Conservation (phyloP, 345 rosid genomes). For the Arabidopsis thaliana region DNA sequence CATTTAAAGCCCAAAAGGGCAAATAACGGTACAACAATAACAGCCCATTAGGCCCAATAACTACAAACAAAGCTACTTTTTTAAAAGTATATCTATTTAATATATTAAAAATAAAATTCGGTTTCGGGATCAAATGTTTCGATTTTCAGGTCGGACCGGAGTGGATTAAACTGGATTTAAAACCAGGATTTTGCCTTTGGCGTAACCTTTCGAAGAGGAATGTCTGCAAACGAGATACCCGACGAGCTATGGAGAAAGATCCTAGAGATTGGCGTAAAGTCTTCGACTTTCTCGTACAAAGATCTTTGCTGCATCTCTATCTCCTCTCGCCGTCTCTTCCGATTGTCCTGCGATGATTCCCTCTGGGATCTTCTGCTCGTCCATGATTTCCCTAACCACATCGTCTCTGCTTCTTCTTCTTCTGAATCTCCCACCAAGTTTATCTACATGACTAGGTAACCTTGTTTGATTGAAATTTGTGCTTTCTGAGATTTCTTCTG, state of each 20-base stretch:
- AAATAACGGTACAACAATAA: no score
- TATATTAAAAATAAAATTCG: no score
- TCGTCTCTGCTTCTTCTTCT: slow-evolving; percentile 37
- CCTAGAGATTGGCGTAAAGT: slow-evolving; percentile 59
- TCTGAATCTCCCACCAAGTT: slow-evolving; percentile 48
- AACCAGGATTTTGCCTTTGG: no score
- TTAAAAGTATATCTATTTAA: no score
- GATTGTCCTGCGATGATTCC: slow-evolving; percentile 67
- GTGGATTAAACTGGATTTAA: no score
- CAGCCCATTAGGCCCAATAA: no score
- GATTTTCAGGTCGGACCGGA: no score
- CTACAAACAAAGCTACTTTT: no score
- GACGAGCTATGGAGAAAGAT: slow-evolving; percentile 85
- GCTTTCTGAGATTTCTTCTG: background rate
- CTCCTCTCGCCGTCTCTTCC: slow-evolving; percentile 70
- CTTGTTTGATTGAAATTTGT: background rate
- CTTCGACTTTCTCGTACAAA: slow-evolving; percentile 53
- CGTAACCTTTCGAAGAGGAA: slow-evolving; percentile 9
- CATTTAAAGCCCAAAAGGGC: no score
- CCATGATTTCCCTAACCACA: slow-evolving; percentile 51
- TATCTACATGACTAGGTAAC: slow-evolving; percentile 61
- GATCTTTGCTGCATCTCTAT: slow-evolving; percentile 88
- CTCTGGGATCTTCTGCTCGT: slow-evolving; percentile 68
- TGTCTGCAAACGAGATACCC: slow-evolving; percentile 55
- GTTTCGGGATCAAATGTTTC: no score